Evolutionary conservation across 2,329 filamentous ascomycete species (phyloP).

Genomic region (Cladophialophora immunda): DNA sequence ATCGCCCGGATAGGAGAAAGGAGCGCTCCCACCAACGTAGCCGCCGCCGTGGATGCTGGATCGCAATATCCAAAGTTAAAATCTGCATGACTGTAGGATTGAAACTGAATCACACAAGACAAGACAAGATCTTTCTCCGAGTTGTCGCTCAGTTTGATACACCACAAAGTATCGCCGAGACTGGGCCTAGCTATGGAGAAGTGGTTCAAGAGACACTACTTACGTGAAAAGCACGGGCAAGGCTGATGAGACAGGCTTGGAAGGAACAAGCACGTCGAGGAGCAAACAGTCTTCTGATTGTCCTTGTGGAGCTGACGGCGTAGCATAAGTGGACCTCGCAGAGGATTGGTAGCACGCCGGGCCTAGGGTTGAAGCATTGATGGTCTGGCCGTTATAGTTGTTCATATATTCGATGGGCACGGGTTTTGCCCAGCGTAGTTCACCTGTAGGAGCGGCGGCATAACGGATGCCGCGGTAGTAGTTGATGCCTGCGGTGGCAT

Average conservation of each 20-base stretch:
- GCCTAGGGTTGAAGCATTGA: constrained; percentile 25
- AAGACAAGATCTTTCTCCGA: not conserved
- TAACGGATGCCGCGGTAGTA: constrained; percentile 30
- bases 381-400: constrained; percentile 27
- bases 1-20: constrained; percentile 30
- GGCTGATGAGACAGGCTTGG: constrained; percentile 23
- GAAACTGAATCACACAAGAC: not conserved
- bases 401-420: constrained; percentile 29
- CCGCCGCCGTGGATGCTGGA: constrained; percentile 39
- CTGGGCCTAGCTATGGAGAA: not conserved
- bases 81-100: not conserved
- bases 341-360: constrained; percentile 23
- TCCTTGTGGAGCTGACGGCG: constrained; percentile 19
- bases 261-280: constrained; percentile 24
- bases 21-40: constrained; percentile 36
- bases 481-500: constrained; percentile 30
- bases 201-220: constrained; percentile 4
- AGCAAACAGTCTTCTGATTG: constrained; percentile 30
- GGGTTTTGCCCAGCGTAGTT: constrained; percentile 27
- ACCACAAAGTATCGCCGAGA: not conserved
- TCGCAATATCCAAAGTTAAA: constrained; percentile 8
- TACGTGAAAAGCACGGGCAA: constrained; percentile 36
- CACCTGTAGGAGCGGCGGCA: constrained; percentile 28
- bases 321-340: constrained; percentile 13
- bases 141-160: not conserved